Conservation (phyloP, 805 yeast species). For the Ogataea thermomethanolica region DNA sequence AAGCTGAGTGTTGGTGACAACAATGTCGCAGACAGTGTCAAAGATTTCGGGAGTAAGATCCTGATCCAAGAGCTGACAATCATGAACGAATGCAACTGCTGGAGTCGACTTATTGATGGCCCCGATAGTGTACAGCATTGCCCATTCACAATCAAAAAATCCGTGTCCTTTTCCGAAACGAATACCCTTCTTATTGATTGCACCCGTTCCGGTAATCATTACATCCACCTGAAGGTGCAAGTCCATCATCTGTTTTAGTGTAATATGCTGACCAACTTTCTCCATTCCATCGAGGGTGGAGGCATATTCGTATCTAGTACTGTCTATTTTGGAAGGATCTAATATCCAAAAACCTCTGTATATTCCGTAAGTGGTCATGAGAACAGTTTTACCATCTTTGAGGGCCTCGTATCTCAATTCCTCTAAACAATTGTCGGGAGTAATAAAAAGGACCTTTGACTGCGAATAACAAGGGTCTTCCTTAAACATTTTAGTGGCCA, state of each 20-base stretch:
- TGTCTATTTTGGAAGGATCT: constrained; percentile 23
- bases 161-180: constrained; percentile 35
- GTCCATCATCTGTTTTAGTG: constrained; percentile 19
- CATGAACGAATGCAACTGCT: constrained; percentile 32
- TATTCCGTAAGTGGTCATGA: constrained; percentile 32
- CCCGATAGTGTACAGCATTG: constrained; percentile 28
- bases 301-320: constrained; percentile 21
- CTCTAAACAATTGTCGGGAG: constrained; percentile 33
- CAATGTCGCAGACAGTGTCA: constrained; percentile 32
- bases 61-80: constrained; percentile 29
- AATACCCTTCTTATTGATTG: constrained; percentile 30
- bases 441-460: constrained; percentile 23
- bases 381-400: constrained; percentile 24
- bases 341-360: constrained; percentile 28
- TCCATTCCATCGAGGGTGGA: constrained; percentile 33
- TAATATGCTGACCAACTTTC: constrained; percentile 20
- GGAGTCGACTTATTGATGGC: constrained; percentile 20
- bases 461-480: constrained; percentile 13
- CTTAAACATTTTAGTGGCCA: constrained; percentile 20
- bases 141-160: constrained; percentile 33
- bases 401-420: constrained; percentile 25
- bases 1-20: constrained; percentile 25
- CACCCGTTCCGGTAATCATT: constrained; percentile 34
- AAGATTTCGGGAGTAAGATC: constrained; percentile 29
- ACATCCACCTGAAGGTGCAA: constrained; percentile 18